Evolutionary conservation across 2,329 filamentous ascomycete genomes (phyloP), one percentile per base, ranked within the genome.

Genomic region (Fusarium subtropicale): DNA sequence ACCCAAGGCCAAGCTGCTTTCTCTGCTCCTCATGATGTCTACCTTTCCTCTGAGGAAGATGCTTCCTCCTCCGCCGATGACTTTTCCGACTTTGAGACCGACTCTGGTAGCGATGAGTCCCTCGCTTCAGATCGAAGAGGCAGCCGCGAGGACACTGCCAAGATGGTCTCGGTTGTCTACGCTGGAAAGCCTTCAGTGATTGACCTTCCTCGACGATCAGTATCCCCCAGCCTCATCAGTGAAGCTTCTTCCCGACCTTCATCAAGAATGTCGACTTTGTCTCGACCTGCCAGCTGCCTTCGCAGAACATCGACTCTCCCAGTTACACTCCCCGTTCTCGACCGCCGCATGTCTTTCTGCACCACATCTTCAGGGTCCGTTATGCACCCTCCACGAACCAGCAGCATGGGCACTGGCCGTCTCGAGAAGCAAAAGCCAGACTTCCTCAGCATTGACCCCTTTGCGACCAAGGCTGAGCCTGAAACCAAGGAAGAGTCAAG

Each of bases 11-110:
- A 76, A 26, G 75, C 78, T 41, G 73, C 79, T 20, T 66, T 74
- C 42, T 63, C 69, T 47, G 73, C 82, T 3, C 85, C 87, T 8
- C 87, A 89, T 75, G 85, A 88, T 59, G 74, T 87, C 60, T 91
- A 91, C 76, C 84, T 91, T 28, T 90, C 88, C 3, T 90, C 87
- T 0, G 88, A 91, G 69, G 88, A 91, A 75, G 88, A 90, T 67
- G 87, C 84, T 31, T 90, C 88, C 2, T 88, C 88, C 2, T 87
- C 86, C 20, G 85, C 86, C 46, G 88, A 88, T 76, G 84, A 88
- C 76, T 85, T 85, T 66, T 89, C 86, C 57, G 85, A 88, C 72
- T 84, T 84, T 72, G 84, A 85, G 47, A 78, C 79, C 68, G 83
- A 87, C 67, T 85, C 82, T 50, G 80, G 79, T 22, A 81, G 76